These are phyloP conservation scores for Mastigamoeba balamuthi DNA, from an alignment of 78 protist species.

Conservation along the genomic window DNA sequence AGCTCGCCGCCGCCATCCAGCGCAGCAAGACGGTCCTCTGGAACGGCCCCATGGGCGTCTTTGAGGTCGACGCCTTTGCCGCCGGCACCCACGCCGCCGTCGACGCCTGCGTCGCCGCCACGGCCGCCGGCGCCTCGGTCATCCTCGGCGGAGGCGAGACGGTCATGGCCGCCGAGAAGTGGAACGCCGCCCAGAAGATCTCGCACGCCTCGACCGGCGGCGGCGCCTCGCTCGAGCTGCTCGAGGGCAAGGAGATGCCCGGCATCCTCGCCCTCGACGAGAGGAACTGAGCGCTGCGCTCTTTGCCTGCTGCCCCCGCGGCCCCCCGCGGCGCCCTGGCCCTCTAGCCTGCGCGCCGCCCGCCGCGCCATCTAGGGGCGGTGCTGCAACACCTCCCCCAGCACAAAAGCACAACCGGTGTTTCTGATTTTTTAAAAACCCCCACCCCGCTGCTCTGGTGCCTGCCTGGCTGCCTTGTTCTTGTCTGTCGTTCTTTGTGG, in stretches of 20 bases:
- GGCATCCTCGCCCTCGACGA: constrained; percentile 49
- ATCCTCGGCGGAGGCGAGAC: constrained; percentile 99
- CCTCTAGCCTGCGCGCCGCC: too few species aligned
- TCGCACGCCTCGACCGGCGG: constrained; percentile 96
- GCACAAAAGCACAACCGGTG: too few species aligned
- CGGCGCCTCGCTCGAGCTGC: constrained; percentile 98
- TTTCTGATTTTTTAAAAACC: too few species aligned
- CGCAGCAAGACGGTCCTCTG: constrained; percentile 82
- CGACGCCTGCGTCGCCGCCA: constrained; percentile 69
- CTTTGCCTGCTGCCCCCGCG: too few species aligned
- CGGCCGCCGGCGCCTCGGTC: constrained; percentile 70
- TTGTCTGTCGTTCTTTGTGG: too few species aligned
- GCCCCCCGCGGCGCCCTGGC: too few species aligned
- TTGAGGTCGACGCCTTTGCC: constrained; percentile 83
- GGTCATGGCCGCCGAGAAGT: constrained; percentile 81
- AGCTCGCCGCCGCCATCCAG: constrained; percentile 31
- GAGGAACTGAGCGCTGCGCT: not conserved
- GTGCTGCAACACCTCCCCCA: too few species aligned
- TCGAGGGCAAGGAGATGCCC: constrained; percentile 83
- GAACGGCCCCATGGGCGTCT: constrained; percentile 98
- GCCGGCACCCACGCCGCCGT: constrained; percentile 73
- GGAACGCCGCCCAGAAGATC: constrained; percentile 65
- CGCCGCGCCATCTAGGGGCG: too few species aligned
- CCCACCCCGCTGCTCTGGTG: too few species aligned
- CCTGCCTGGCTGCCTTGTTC: too few species aligned